Base-by-base conservation (phyloP, 192 early-diverging fungal genomes). In the Linnemannia elongata region DNA sequence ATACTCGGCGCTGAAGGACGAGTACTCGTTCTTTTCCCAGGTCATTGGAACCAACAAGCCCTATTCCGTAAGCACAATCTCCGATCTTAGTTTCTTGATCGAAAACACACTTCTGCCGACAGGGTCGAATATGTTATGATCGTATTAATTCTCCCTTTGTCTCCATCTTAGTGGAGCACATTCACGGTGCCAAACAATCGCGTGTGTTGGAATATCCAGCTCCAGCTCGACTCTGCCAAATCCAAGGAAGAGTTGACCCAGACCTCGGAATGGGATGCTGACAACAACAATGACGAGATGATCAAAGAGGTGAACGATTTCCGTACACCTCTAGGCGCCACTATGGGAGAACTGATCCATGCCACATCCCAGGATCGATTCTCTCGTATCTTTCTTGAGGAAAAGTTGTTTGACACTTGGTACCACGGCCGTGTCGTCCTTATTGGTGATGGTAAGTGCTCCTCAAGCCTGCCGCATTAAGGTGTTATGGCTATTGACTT, bases 381-480 rank as follows among this genome's bases (percentile, higher is more conserved):
- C 15, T 82, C 81, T 18, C 52, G 55, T 4, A 68, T 82, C 1
- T 76, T 72, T 18, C 69, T 82, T 1, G 75, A 82, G 39, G 54
- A 82, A 3, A 82, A 77, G 17, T 6, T 82, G 18, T 76, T 82
- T 36, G 42, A 73, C 6, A 82, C 81, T 4, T 82, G 81, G 81
- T 7, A 57, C 41, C 52, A 77, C 72, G 74, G 81, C 22, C 74
- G 75, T 4, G 76, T 75, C 38, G 81, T 72, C 6, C 75, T 82
- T 10, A 82, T 82, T 72, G 81, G 75, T 24, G 81, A 82, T 71
- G 81, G 75, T 82, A 82, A 44, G 27, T 13, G 13, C 24, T 0
- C 15, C 15, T 12, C 47, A 6, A 24, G 35, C 38, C 47, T 22
- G 44, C 22, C 18, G 49, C 15, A 5, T 22, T 20, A 18, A 30